These are phyloP conservation scores for Parasarocladium wereldwijsianum DNA, from an alignment of 2,329 filamentous ascomycete species.

Conservation along the genomic window DNA sequence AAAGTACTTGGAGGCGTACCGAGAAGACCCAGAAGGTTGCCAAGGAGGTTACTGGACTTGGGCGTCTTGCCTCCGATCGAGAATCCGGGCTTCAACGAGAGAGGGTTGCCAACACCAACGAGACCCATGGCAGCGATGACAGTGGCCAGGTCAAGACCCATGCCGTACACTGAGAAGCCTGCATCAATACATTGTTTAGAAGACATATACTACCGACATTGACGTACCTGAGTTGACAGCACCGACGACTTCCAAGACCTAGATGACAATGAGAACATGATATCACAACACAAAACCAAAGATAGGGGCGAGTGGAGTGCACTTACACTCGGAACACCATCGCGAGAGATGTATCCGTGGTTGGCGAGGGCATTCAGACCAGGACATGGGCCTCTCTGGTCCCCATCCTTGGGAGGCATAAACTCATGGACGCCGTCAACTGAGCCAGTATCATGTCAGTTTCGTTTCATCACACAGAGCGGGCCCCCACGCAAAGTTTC, in stretches of 20 bases:
- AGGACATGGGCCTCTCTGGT: constrained; percentile 16
- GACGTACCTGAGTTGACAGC: constrained; percentile 5
- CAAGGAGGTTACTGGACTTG: constrained; percentile 23
- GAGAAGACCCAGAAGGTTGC: constrained; percentile 27
- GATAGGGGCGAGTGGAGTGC: neutral
- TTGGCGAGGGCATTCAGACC: constrained; percentile 22
- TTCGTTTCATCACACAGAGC: too few species aligned
- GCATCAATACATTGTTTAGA: neutral
- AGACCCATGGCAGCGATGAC: constrained; percentile 27
- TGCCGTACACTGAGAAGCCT: constrained; percentile 21
- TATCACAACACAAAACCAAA: neutral
- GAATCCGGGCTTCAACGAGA: constrained; percentile 31
- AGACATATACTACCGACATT: neutral
- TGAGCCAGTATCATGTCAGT: neutral
- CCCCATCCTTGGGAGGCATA: constrained; percentile 12
- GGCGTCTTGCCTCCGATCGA: constrained; percentile 32
- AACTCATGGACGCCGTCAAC: constrained; percentile 12
- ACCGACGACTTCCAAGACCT: constrained; percentile 7
- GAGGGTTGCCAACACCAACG: constrained; percentile 29
- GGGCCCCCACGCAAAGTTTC: too few species aligned
- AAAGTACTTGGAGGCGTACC: constrained; percentile 13
- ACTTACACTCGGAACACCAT: constrained; percentile 11
- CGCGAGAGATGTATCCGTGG: constrained; percentile 18
- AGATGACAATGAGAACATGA: constrained; percentile 8
- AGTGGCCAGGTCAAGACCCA: constrained; percentile 25